Percentiles rank a stretch among this genome's conserved stretches.
Evolutionary conservation across 352 stramenopile species (phyloP).

Genomic region (Phytophthora parvispora): DNA sequence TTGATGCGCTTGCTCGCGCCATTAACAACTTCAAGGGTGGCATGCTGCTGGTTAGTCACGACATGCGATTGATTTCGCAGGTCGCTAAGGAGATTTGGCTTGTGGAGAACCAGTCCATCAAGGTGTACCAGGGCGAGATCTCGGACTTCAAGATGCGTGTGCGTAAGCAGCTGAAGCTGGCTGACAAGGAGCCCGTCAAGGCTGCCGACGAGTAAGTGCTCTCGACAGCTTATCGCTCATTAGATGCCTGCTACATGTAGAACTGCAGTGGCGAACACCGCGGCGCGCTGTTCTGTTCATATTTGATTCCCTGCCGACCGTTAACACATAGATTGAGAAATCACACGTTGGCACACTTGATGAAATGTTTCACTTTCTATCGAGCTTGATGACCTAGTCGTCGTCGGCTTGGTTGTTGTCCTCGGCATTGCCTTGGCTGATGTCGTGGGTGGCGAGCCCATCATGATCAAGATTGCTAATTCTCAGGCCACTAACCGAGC

Average conservation of each 20-base stretch:
- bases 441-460: constrained; percentile 2
- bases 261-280: constrained; percentile 22
- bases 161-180: constrained; percentile 87
- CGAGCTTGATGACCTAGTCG: constrained; percentile 12
- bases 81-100: constrained; percentile 99
- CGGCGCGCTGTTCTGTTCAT: constrained; percentile 30
- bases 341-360: constrained; percentile 33
- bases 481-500: neutral
- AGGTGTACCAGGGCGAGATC: constrained; percentile 98
- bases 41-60: constrained; percentile 98
- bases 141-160: constrained; percentile 98
- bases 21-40: constrained; percentile 99
- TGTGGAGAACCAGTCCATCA: constrained; percentile 97
- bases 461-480: constrained; percentile 12
- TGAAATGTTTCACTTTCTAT: constrained; percentile 9
- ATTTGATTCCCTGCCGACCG: constrained; percentile 33
- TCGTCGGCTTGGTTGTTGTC: constrained; percentile 44
- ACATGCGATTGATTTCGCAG: constrained; percentile 99
- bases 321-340: constrained; percentile 40
- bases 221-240: constrained; percentile 20
- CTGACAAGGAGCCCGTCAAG: constrained; percentile 52
- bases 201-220: constrained; percentile 33
- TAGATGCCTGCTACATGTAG: constrained; percentile 41
- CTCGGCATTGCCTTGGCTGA: neutral
- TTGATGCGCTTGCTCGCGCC: constrained; percentile 97